Percentiles rank a stretch among this genome's conserved stretches.
Conservation (phyloP, 805 yeast species). For the Cyberlindnera xishuangbannaensis region DNA sequence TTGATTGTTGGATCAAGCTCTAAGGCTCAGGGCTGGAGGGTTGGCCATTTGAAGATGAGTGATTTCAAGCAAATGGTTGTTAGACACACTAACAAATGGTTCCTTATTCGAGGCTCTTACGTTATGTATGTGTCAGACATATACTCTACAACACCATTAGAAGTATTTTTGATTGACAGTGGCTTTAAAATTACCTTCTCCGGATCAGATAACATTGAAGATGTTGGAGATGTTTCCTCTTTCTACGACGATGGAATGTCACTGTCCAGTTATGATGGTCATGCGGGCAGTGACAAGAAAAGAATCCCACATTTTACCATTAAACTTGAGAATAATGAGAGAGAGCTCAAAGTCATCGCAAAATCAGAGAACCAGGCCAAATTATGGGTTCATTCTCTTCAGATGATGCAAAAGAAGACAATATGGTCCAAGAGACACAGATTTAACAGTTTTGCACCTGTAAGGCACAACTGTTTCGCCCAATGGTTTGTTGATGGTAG, state of each 20-base stretch:
- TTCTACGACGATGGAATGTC: slow-evolving; percentile 27
- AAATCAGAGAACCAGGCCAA: slow-evolving; percentile 57
- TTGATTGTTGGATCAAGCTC: slow-evolving; percentile 78
- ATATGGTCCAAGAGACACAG: slow-evolving; percentile 72
- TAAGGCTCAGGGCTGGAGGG: slow-evolving; percentile 91
- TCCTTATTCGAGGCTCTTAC: slow-evolving; percentile 77
- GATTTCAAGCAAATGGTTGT: slow-evolving; percentile 84
- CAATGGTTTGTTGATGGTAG: slow-evolving; percentile 97
- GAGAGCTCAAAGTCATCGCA: slow-evolving; percentile 69
- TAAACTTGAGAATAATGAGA: slow-evolving; percentile 65
- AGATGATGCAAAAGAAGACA: slow-evolving; percentile 59
- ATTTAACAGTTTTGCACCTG: slow-evolving; percentile 90
- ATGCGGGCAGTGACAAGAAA: slow-evolving; percentile 23
- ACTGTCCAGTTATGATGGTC: slow-evolving; percentile 19
- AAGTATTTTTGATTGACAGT: slow-evolving; percentile 84
- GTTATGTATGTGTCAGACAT: slow-evolving; percentile 82
- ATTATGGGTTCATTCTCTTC: slow-evolving; percentile 72
- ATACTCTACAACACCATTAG: slow-evolving; percentile 81
- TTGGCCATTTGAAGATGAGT: slow-evolving; percentile 74
- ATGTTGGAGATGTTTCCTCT: slow-evolving; percentile 27
- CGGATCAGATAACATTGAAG: slow-evolving; percentile 30
- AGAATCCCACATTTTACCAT: slow-evolving; percentile 46
- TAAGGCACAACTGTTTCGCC: slow-evolving; percentile 77
- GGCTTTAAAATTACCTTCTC: slow-evolving; percentile 54
- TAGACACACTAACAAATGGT: slow-evolving; percentile 92